Percentiles rank a stretch among this genome's conserved stretches.
phyloP scores from a whole-genome alignment of 2,329 filamentous ascomycete species.

The Curvularia spicifera region DNA sequence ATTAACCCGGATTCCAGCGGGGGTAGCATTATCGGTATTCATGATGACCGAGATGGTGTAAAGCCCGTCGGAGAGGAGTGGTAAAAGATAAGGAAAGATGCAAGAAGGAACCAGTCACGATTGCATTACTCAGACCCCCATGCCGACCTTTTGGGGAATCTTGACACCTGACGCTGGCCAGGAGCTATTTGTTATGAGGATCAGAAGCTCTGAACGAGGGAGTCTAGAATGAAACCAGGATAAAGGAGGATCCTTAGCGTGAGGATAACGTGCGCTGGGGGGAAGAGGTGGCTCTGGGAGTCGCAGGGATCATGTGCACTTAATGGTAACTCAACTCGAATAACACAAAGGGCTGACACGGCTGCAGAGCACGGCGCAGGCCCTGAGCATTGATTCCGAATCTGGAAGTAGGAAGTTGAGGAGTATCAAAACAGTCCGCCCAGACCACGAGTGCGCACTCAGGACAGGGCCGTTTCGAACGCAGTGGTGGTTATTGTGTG shows the following conservation, averaged over 20 bases:
- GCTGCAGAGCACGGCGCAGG: slow-evolving; percentile 18
- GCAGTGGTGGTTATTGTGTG: slow-evolving; percentile 33
- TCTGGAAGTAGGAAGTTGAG: slow-evolving; percentile 23
- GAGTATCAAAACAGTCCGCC: slow-evolving; percentile 15
- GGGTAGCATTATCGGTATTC: slow-evolving; percentile 25
- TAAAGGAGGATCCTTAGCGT: background rate
- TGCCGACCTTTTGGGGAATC: background rate
- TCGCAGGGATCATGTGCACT: slow-evolving; percentile 6
- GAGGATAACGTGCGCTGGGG: background rate
- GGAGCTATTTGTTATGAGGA: slow-evolving; percentile 2
- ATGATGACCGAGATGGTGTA: slow-evolving; percentile 8
- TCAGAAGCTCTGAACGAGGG: slow-evolving; percentile 3
- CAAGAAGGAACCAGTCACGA: background rate
- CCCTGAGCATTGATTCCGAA: slow-evolving; percentile 26
- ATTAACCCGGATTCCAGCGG: slow-evolving; percentile 41
- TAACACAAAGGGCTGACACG: slow-evolving; percentile 3
- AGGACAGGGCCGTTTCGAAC: slow-evolving; percentile 30
- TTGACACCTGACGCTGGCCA: background rate
- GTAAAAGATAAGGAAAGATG: slow-evolving; percentile 5
- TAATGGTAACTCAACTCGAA: slow-evolving; percentile 8
- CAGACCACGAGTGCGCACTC: slow-evolving; percentile 21
- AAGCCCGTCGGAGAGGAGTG: slow-evolving; percentile 10
- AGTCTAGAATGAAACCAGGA: background rate
- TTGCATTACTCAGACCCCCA: slow-evolving; percentile 10
- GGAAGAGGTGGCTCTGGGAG: background rate